Percentiles rank a stretch among this genome's conserved stretches.
Conservation (phyloP, 768 basidiomycete genomes). For the Cyclocybe aegerita region DNA sequence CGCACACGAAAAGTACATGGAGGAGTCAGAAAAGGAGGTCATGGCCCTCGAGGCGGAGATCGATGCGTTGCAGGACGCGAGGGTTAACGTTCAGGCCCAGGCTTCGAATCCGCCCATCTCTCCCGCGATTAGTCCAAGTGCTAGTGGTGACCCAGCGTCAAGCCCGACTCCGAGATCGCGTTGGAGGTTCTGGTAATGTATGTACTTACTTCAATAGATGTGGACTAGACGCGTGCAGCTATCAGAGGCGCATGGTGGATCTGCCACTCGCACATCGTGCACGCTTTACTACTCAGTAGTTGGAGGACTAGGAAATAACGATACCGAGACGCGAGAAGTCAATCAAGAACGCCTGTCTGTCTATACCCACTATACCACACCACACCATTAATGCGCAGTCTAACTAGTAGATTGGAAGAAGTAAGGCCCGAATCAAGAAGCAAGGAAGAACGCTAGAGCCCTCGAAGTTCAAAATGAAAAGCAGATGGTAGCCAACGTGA, state of each 20-base stretch:
- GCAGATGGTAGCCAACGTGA: not conserved
- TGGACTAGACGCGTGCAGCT: too few species aligned
- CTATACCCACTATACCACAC: too few species aligned
- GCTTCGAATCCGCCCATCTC: too few species aligned
- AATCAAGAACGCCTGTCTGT: too few species aligned
- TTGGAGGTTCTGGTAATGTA: constrained; percentile 11
- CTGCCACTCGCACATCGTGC: too few species aligned
- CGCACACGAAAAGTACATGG: constrained; percentile 70
- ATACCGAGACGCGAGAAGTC: too few species aligned
- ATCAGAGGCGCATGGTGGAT: too few species aligned
- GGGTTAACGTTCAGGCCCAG: too few species aligned
- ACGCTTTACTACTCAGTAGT: not conserved
- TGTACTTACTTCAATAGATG: not conserved
- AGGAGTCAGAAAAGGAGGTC: constrained; percentile 56
- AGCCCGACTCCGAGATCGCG: not conserved
- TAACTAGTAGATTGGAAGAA: too few species aligned
- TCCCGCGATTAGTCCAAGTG: too few species aligned
- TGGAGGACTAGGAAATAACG: not conserved
- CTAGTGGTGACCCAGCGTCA: not conserved
- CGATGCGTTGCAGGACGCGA: constrained; percentile 31
- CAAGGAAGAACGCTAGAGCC: constrained; percentile 3
- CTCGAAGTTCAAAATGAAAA: not conserved
- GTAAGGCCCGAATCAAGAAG: too few species aligned
- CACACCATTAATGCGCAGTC: too few species aligned
- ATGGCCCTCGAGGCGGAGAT: constrained; percentile 61